Conservation (phyloP, 2,329 filamentous ascomycete species). For the Sporothrix sp. region DNA sequence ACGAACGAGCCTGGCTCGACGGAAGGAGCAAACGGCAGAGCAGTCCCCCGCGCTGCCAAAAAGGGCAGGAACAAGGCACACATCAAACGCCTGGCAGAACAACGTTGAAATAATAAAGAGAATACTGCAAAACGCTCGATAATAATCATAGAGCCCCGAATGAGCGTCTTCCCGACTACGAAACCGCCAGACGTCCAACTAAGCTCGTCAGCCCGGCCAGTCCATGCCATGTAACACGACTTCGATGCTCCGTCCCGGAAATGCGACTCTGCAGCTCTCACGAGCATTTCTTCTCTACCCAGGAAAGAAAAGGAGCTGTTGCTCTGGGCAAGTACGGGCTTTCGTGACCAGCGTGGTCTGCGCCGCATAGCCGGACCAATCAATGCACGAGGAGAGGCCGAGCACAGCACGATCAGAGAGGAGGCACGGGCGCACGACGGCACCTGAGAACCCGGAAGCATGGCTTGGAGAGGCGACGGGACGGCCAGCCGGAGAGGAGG, state of each 20-base stretch:
- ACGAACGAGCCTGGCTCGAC: neutral
- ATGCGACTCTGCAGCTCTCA: constrained; percentile 9
- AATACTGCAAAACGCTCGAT: neutral
- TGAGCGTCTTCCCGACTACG: too few species aligned
- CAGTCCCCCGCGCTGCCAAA: neutral
- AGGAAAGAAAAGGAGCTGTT: neutral
- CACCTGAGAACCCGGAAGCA: too few species aligned
- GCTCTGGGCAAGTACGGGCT: neutral
- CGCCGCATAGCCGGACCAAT: neutral
- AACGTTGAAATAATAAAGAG: neutral
- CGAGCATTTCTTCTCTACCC: too few species aligned
- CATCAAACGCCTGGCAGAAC: too few species aligned
- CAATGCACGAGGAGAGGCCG: neutral
- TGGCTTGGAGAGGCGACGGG: too few species aligned
- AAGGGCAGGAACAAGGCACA: constrained; percentile 6
- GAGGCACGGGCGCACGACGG: too few species aligned
- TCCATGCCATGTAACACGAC: neutral
- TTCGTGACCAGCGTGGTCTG: neutral
- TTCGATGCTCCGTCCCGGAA: constrained; percentile 2
- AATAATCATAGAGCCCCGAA: too few species aligned
- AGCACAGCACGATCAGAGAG: too few species aligned
- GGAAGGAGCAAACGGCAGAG: constrained; percentile 10
- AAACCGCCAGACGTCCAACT: constrained; percentile 3
- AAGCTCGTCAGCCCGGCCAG: constrained; percentile 1
- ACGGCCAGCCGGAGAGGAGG: too few species aligned